Percentiles rank a stretch among this genome's conserved stretches.
These are phyloP conservation scores for Chlamydomonas sp. DNA, from an alignment of 139 green algal genomes.

Conservation along the genomic window DNA sequence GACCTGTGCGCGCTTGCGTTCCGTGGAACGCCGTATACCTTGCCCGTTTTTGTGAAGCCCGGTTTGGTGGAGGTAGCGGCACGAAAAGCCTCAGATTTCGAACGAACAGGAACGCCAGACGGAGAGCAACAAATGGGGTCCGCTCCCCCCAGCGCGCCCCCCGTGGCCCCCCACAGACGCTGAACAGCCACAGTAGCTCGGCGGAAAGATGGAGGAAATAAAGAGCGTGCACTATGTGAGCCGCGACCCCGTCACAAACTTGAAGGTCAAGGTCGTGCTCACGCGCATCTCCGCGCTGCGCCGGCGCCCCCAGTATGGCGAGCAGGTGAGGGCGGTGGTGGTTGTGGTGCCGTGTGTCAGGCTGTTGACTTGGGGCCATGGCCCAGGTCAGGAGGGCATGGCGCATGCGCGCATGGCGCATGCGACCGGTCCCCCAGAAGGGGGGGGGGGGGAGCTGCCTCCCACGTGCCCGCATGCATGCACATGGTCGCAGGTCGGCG, in stretches of 20 bases:
- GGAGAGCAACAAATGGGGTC: no score
- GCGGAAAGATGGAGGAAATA: constrained; percentile 34
- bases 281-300: constrained; percentile 10
- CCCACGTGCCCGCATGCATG: not conserved
- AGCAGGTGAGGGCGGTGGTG: constrained; percentile 1
- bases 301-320: constrained; percentile 4
- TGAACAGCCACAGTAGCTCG: no score
- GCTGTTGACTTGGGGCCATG: not conserved
- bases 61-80: no score
- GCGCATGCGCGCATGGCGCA: not conserved
- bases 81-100: no score
- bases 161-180: no score
- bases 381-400: not conserved
- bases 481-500: not conserved
- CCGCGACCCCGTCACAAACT: constrained; percentile 44
- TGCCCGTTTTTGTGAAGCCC: no score
- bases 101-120: no score
- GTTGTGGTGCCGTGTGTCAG: not conserved
- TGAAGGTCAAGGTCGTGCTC: constrained; percentile 24
- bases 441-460: not conserved
- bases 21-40: no score
- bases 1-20: no score
- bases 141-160: no score
- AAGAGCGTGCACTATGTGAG: constrained; percentile 49
- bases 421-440: not conserved